Conservation (phyloP, 116 monocot genomes). For the Iris pallida region DNA sequence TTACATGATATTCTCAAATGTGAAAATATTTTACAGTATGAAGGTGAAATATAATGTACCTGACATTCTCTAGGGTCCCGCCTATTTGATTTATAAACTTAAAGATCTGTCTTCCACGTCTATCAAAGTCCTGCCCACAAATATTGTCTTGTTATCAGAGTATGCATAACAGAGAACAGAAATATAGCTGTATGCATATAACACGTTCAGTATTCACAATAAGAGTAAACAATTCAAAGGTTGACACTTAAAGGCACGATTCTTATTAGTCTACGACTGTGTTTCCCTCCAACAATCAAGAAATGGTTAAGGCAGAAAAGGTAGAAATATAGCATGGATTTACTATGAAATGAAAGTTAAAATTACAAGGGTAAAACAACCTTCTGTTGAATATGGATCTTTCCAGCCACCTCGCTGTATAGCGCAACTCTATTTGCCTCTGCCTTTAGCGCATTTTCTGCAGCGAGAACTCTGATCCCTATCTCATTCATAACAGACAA, state of each 20-base stretch:
- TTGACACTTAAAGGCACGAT: neutral
- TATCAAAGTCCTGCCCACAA: constrained; percentile 45
- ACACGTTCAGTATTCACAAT: neutral
- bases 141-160: neutral
- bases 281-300: neutral
- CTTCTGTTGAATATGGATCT: constrained; percentile 23
- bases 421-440: constrained; percentile 44
- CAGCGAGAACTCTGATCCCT: constrained; percentile 60
- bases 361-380: constrained; percentile 13
- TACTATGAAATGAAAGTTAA: neutral
- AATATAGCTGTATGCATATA: too few relatives aligned
- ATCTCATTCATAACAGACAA: neutral
- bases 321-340: neutral
- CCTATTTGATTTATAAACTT: constrained; percentile 54
- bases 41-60: constrained; percentile 23
- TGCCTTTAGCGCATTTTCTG: constrained; percentile 57
- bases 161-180: neutral
- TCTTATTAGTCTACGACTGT: neutral
- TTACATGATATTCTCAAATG: too few relatives aligned
- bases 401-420: constrained; percentile 40
- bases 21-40: too few relatives aligned
- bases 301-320: neutral
- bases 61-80: constrained; percentile 56
- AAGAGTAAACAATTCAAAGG: neutral
- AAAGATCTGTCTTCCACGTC: constrained; percentile 47